phyloP scores from a whole-genome alignment of 106 monocot species.

The Amphibolis antarctica region DNA sequence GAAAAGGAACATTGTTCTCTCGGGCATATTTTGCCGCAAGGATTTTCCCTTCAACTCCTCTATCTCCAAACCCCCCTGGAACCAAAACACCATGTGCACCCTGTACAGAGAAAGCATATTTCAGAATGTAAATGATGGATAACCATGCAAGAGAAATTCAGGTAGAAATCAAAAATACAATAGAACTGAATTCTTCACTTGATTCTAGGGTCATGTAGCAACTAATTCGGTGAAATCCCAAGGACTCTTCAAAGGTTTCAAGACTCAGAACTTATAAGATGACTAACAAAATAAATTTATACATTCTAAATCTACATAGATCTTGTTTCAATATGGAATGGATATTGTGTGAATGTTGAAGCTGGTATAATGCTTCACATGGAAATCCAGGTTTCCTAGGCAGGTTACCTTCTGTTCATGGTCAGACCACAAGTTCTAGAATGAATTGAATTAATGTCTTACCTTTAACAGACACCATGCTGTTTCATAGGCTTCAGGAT shows the following conservation, averaged over 20 bases:
- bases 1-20: slow-evolving; percentile 83
- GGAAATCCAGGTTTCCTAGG: no score
- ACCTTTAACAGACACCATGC: slow-evolving; percentile 86
- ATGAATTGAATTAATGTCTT: neutral
- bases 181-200: no score
- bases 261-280: no score
- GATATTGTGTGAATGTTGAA: neutral
- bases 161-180: no score
- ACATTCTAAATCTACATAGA: no score
- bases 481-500: slow-evolving; percentile 50
- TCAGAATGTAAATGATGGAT: no score
- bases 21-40: slow-evolving; percentile 88
- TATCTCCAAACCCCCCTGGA: slow-evolving; percentile 94
- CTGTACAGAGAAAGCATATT: slow-evolving; percentile 22
- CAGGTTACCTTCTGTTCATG: no score
- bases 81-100: slow-evolving; percentile 77
- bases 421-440: neutral
- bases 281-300: no score
- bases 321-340: no score
- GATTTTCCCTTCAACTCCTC: slow-evolving; percentile 93
- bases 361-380: neutral
- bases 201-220: neutral
- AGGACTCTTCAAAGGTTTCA: no score
- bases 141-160: no score
- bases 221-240: neutral